Base-by-base conservation (phyloP, 2,329 filamentous ascomycete genomes). In the Cercospora nicotianae region DNA sequence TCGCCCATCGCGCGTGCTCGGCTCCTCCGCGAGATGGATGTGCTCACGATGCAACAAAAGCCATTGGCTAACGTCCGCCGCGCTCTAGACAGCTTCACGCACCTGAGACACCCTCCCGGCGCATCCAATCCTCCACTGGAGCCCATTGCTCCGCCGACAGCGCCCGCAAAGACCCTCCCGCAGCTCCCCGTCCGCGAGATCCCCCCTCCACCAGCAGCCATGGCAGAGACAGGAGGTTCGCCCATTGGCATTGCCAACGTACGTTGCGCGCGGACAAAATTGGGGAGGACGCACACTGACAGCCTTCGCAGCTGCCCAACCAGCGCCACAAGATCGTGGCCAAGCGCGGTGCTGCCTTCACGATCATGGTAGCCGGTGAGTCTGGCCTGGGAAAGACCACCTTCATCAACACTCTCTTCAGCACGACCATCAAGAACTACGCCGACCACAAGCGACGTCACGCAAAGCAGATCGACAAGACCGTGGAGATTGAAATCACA, bases 401-500 rank as follows among this genome's bases (percentile, higher is more conserved):
- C 78, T 99, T 99, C 85, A 98, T 99, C 89, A 99, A 99, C 90
- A 99, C 95, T 69, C 90, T 99, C 70, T 99, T 99, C 88, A 99
- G 95, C 72, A 99, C 96, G 74, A 99, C 95, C 77, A 99, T 99
- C 89, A 99, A 99, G 88, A 99, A 98, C 88, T 99, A 99, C 83
- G 95, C 95, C 87, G 95, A 99, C 83, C 94, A 99, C 89, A 97
- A 97, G 88, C 92, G 93, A 83, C 92, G 95, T 80, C 95, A 99
- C 83, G 92, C 95, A 84, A 99, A 99, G 89, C 95, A 99, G 86
- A 89, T 98, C 75, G 95, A 99, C 86, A 98, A 98, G 89, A 99
- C 95, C 10, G 95, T 99, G 73, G 96, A 99, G 86, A 99, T 99
- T 76, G 95, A 99, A 83, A 99, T 99, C 80, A 99, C 95, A 82